These are phyloP conservation scores for Chaetomium cochliodes DNA, from an alignment of 495 filamentous ascomycete species.

Conservation along the genomic window DNA sequence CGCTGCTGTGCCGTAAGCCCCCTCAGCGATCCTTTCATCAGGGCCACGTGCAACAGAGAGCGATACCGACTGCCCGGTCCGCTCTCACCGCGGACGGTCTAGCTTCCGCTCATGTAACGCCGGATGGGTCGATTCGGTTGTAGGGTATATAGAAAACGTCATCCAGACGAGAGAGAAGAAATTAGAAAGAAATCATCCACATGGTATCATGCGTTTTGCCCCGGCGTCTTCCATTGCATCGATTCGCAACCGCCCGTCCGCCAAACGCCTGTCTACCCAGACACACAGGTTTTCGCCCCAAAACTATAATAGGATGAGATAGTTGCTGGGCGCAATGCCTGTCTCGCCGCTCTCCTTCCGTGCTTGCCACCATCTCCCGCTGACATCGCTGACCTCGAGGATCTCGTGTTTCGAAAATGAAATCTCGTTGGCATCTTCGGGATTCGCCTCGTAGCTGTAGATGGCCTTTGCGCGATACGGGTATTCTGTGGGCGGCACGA, in stretches of 20 bases:
- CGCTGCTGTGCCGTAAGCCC: background rate
- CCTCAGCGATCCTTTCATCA: background rate
- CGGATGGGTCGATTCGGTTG: conserved; percentile 28
- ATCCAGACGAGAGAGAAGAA: conserved; percentile 26
- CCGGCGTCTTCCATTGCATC: conserved; percentile 1
- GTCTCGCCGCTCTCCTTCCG: conserved; percentile 93
- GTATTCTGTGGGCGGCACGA: conserved; percentile 84
- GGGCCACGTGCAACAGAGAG: conserved; percentile 1
- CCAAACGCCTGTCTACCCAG: conserved; percentile 2
- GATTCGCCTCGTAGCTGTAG: conserved; percentile 97
- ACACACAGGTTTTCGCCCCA: background rate
- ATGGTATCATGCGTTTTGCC: conserved; percentile 31
- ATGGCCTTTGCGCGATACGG: conserved; percentile 97
- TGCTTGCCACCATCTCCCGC: conserved; percentile 98
- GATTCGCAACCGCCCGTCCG: background rate
- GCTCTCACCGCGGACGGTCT: conserved; percentile 6
- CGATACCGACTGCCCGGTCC: background rate
- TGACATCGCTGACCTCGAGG: conserved; percentile 94
- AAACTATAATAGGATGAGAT: conserved; percentile 87
- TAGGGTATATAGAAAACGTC: conserved; percentile 36
- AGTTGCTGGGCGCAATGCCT: conserved; percentile 96
- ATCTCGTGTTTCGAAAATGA: conserved; percentile 96
- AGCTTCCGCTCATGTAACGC: conserved; percentile 23
- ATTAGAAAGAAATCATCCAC: conserved; percentile 32
- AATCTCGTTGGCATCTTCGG: conserved; percentile 95